These are phyloP conservation scores for Tarenaya hassleriana DNA, from an alignment of 345 rosid species.

Conservation along the genomic window DNA sequence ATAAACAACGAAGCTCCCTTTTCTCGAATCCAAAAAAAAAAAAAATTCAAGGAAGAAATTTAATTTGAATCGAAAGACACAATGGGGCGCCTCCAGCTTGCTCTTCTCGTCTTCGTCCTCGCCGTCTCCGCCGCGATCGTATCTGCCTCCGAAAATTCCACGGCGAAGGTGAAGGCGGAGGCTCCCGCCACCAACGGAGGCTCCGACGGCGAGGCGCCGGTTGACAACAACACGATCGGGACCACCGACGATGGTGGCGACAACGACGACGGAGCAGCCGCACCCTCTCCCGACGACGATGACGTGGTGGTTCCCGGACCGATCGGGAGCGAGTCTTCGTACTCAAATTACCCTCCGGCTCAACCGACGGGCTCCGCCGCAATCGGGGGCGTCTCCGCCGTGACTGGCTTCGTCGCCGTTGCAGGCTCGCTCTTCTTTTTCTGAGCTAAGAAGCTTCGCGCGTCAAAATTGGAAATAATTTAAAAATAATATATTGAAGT, in stretches of 20 bases:
- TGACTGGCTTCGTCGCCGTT: constrained; percentile 18
- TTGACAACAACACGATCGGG: constrained; percentile 21
- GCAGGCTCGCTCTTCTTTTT: constrained; percentile 32
- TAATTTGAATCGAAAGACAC: constrained; percentile 6
- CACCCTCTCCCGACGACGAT: constrained; percentile 20
- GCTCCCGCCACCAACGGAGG: constrained; percentile 7
- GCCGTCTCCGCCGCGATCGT: constrained; percentile 26
- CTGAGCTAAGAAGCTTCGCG: constrained; percentile 24
- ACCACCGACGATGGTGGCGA: constrained; percentile 17
- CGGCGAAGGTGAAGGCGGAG: constrained; percentile 2
- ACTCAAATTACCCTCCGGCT: constrained; percentile 8
- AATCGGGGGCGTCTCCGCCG: constrained; percentile 14
- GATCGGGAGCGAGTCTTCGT: constrained; percentile 24
- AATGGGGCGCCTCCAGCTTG: constrained; percentile 35
- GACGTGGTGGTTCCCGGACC: constrained; percentile 37
- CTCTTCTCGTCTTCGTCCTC: constrained; percentile 30
- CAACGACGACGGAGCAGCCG: not conserved
- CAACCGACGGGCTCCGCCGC: constrained; percentile 4
- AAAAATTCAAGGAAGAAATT: not conserved
- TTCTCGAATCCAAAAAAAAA: not conserved
- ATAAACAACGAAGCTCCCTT: not conserved
- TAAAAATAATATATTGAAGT: no score
- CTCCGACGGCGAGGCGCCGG: not conserved
- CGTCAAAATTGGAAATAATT: not conserved
- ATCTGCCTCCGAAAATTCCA: constrained; percentile 26